Evolutionary conservation across 139 green algal species (phyloP).

Genomic region (Chlamydomonas sp.): DNA sequence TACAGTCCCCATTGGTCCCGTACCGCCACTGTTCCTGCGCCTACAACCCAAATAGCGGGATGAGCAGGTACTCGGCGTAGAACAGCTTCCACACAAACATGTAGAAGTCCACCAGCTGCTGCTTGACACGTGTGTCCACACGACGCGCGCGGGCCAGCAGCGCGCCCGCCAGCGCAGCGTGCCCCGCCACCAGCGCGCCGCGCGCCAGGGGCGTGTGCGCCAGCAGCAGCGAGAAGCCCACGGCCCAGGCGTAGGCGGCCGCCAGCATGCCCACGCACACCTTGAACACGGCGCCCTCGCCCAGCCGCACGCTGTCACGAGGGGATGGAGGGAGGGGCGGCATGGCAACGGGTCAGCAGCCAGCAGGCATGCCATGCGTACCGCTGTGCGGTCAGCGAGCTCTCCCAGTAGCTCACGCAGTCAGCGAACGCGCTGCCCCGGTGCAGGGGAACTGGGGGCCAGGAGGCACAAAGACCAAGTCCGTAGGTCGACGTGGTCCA

Average conservation of each 20-base stretch:
- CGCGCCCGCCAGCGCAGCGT: constrained; percentile 51
- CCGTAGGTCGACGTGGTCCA: no score
- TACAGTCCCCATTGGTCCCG: no score
- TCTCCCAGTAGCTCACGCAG: no score
- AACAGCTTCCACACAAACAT: constrained; percentile 95
- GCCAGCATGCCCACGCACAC: constrained; percentile 83
- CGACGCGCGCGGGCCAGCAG: constrained; percentile 9
- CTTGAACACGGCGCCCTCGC: constrained; percentile 83
- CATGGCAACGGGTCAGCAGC: no score
- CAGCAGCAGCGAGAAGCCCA: constrained; percentile 57
- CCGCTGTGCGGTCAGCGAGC: no score
- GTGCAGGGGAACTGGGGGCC: no score
- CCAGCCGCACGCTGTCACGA: constrained; percentile 76
- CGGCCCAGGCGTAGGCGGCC: constrained; percentile 76
- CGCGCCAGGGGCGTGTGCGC: background rate
- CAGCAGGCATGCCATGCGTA: no score
- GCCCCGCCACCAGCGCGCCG: constrained; percentile 50
- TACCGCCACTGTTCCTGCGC: background rate
- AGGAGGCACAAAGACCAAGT: no score
- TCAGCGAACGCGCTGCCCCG: no score
- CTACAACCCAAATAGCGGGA: constrained; percentile 77
- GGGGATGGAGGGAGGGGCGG: background rate
- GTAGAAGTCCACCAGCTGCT: constrained; percentile 62
- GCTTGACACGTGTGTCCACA: constrained; percentile 12
- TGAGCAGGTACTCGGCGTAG: constrained; percentile 91